These are phyloP conservation scores for Castanea mollissima DNA, from an alignment of 306 rosid species.

Conservation along the genomic window DNA sequence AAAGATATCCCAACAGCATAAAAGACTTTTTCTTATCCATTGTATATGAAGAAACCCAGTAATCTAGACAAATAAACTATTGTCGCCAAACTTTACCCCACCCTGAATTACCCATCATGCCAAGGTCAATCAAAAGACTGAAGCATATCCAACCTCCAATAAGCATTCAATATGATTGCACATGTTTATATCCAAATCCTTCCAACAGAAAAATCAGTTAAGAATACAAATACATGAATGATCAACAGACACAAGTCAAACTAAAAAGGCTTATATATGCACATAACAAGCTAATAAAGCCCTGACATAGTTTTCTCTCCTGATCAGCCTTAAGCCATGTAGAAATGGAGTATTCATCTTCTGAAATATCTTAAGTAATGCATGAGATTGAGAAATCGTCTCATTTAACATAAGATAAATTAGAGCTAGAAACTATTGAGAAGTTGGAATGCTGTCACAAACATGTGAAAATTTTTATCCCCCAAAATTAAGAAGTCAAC, in stretches of 20 bases:
- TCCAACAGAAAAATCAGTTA: neutral
- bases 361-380: neutral
- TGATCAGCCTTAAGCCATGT: neutral
- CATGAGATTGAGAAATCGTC: neutral
- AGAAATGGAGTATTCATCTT: neutral
- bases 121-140: neutral
- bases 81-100: neutral
- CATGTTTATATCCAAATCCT: neutral
- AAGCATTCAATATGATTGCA: neutral
- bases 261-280: too few relatives aligned
- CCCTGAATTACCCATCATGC: neutral
- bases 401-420: neutral
- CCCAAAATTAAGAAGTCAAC: slow-evolving; percentile 1
- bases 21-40: too few relatives aligned
- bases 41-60: too few relatives aligned
- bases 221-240: neutral
- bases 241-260: neutral
- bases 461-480: neutral
- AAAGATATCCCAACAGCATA: neutral
- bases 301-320: neutral
- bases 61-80: neutral
- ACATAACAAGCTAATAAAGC: neutral
- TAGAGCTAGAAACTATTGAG: neutral
- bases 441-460: neutral
- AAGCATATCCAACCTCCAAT: neutral